Conservation (phyloP, 805 yeast species). For the Lipomyces lipofer region DNA sequence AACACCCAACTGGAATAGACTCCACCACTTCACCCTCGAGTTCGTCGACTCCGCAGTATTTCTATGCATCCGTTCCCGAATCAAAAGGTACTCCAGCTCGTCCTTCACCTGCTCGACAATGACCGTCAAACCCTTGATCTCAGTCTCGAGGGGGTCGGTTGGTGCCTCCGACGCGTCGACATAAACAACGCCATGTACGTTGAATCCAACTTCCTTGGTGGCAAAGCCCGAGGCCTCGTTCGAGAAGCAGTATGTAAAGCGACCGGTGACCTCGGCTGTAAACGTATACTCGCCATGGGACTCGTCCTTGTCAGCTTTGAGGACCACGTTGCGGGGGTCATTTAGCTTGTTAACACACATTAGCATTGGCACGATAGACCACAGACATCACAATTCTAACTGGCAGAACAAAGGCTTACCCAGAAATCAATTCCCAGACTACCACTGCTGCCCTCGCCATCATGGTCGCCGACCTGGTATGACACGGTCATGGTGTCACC, state of each 20-base stretch:
- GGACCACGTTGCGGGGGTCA: conserved; percentile 53
- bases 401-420: conserved; percentile 18
- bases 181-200: conserved; percentile 89
- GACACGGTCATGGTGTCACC: conserved; percentile 85
- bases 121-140: conserved; percentile 72
- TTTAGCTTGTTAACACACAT: conserved; percentile 59
- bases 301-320: conserved; percentile 51
- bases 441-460: conserved; percentile 38
- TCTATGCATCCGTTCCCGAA: conserved; percentile 96
- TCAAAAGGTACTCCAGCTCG: conserved; percentile 86
- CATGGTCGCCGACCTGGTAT: conserved; percentile 92
- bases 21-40: conserved; percentile 98
- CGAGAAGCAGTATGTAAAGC: conserved; percentile 84
- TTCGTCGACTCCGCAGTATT: conserved; percentile 98
- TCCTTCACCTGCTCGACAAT: conserved; percentile 84
- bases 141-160: conserved; percentile 60
- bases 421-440: conserved; percentile 32
- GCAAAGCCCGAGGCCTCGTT: conserved; percentile 72
- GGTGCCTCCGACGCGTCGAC: conserved; percentile 54
- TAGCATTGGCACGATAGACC: conserved; percentile 36
- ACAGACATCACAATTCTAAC: not conserved
- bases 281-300: conserved; percentile 81
- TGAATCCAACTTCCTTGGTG: conserved; percentile 91
- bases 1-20: conserved; percentile 82
- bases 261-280: conserved; percentile 67